Evolutionary conservation across 176 grass and related monocot species (phyloP).

Genomic region (maize (Zea mays)): DNA sequence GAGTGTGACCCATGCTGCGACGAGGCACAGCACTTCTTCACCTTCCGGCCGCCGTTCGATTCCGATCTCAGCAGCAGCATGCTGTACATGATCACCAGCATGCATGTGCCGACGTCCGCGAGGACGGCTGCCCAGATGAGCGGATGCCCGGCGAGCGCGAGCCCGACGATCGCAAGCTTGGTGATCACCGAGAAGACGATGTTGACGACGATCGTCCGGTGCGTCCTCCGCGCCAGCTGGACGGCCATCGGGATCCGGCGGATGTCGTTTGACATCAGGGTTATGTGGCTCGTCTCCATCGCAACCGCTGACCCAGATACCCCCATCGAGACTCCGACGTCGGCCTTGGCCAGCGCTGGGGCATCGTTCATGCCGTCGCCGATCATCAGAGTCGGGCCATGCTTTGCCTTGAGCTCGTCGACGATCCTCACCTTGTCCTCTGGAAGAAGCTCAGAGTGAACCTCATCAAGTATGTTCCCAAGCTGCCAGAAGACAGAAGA

Average conservation of each 20-base stretch:
- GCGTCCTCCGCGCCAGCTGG: conserved; percentile 67
- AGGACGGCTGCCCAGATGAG: conserved; percentile 94
- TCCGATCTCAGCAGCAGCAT: conserved; percentile 73
- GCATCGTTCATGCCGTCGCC: conserved; percentile 99
- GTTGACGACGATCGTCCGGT: conserved; percentile 65
- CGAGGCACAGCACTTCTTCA: conserved; percentile 54
- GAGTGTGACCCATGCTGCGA: conserved; percentile 42
- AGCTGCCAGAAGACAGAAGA: conserved; percentile 48
- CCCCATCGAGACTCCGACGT: conserved; percentile 96
- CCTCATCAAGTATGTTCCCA: conserved; percentile 55
- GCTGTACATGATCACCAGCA: conserved; percentile 95
- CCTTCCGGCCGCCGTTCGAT: conserved; percentile 44
- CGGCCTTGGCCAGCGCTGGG: conserved; percentile 76
- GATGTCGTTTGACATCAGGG: conserved; percentile 96
- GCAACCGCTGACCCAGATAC: conserved; percentile 92
- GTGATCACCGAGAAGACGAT: conserved; percentile 76
- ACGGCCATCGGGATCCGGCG: conserved; percentile 73
- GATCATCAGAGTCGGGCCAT: conserved; percentile 81
- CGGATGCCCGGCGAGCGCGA: conserved; percentile 74
- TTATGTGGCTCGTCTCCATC: conserved; percentile 90
- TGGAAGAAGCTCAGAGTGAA: conserved; percentile 83
- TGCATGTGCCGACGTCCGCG: conserved; percentile 94
- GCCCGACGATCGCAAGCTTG: conserved; percentile 65
- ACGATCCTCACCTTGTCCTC: conserved; percentile 86
- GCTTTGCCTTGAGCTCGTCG: conserved; percentile 59